Percentiles rank a stretch among this genome's conserved stretches.
phyloP scores from a whole-genome alignment of 1,284 basidiomycete genomes.

The Malassezia restricta region DNA sequence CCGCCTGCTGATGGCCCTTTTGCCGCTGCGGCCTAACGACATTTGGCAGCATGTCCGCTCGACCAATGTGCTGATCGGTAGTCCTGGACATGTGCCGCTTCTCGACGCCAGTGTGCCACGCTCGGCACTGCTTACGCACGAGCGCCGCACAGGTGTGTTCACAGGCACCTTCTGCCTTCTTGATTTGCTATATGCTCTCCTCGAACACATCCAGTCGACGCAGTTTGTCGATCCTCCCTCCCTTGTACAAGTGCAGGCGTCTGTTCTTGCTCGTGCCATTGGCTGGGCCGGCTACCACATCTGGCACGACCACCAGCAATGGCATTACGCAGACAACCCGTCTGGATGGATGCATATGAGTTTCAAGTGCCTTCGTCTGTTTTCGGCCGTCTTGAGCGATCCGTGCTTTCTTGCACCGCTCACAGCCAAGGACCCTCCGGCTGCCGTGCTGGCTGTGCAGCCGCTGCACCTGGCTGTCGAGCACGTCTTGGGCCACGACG shows the following conservation, averaged over 20 bases:
- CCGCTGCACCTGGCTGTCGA: slow-evolving; percentile 50
- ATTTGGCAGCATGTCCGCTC: slow-evolving; percentile 77
- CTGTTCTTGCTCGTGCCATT: slow-evolving; percentile 63
- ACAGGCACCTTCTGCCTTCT: slow-evolving; percentile 66
- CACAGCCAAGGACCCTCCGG: slow-evolving; percentile 8
- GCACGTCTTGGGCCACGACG: slow-evolving; percentile 58
- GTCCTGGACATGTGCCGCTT: slow-evolving; percentile 21
- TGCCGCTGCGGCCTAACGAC: slow-evolving; percentile 61
- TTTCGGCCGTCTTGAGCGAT: slow-evolving; percentile 57
- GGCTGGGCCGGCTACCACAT: slow-evolving; percentile 69
- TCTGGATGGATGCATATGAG: slow-evolving; percentile 71
- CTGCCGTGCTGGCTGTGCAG: slow-evolving; percentile 36
- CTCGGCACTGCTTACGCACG: not conserved
- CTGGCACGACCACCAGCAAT: slow-evolving; percentile 64
- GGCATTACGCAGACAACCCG: slow-evolving; percentile 62
- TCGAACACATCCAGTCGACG: slow-evolving; percentile 60
- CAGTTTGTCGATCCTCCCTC: slow-evolving; percentile 50
- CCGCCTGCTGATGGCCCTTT: slow-evolving; percentile 63
- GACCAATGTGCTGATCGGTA: slow-evolving; percentile 62
- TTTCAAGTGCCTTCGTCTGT: slow-evolving; percentile 56
- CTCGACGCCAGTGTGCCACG: slow-evolving; percentile 5
- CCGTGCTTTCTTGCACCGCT: slow-evolving; percentile 2
- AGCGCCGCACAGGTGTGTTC: slow-evolving; percentile 54
- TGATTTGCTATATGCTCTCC: slow-evolving; percentile 62
- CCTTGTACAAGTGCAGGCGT: slow-evolving; percentile 62